These are phyloP conservation scores for Trypanosoma caninum DNA, from an alignment of 208 protist genomes.

Conservation along the genomic window DNA sequence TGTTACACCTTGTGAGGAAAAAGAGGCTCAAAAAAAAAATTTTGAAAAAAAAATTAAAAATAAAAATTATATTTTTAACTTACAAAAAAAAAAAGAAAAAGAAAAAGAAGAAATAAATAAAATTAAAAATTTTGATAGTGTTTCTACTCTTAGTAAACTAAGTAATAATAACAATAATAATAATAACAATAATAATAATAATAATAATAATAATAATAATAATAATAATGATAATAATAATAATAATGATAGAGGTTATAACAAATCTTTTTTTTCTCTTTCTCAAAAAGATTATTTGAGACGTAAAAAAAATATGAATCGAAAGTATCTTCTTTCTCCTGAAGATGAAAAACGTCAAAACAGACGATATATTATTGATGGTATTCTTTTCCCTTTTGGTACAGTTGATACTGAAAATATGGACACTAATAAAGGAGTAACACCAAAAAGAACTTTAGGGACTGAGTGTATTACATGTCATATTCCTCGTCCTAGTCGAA, in stretches of 20 bases:
- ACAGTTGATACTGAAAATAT: slow-evolving; percentile 3
- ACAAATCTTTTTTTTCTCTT: too few species aligned
- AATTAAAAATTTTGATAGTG: too few species aligned
- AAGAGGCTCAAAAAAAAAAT: slow-evolving; percentile 26
- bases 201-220: neutral
- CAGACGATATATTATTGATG: slow-evolving; percentile 69
- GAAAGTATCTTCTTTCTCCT: slow-evolving; percentile 27
- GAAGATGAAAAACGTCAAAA: slow-evolving; percentile 62
- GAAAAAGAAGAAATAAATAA: neutral
- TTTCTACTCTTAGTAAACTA: too few species aligned
- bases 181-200: neutral
- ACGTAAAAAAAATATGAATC: neutral
- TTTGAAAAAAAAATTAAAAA: neutral
- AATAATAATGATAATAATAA: neutral
- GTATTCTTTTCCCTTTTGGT: slow-evolving; percentile 58
- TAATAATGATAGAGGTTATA: neutral
- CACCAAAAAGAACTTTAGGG: slow-evolving; percentile 29
- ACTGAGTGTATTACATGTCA: slow-evolving; percentile 65
- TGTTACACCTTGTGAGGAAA: slow-evolving; percentile 49
- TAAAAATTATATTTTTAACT: neutral
- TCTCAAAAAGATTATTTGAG: neutral
- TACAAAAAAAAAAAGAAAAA: slow-evolving; percentile 1
- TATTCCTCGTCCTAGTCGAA: slow-evolving; percentile 82
- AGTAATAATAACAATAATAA: neutral
- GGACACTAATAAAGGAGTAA: neutral